Evolutionary conservation across 345 rosid species (phyloP).

Genomic region (Rhodomyrtus tomentosa): DNA sequence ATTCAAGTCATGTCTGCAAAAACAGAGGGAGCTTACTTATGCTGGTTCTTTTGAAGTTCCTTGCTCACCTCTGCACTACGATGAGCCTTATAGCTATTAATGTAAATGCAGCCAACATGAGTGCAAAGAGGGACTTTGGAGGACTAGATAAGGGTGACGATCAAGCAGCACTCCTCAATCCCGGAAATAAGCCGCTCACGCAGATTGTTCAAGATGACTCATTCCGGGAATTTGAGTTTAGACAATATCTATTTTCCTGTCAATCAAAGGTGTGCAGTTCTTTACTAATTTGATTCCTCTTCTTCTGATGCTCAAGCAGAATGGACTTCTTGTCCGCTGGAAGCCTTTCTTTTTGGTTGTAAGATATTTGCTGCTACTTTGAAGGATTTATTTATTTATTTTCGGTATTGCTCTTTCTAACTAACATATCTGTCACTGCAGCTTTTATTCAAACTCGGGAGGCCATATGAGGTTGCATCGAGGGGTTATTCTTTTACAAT

Average conservation of each 20-base stretch:
- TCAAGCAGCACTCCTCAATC: constrained; percentile 69
- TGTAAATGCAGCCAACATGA: constrained; percentile 46
- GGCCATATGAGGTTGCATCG: constrained; percentile 90
- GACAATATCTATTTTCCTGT: constrained; percentile 89
- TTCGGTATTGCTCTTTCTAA: not conserved
- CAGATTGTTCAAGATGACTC: constrained; percentile 90
- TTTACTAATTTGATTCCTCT: not conserved
- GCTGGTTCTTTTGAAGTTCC: not conserved
- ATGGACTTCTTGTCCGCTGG: not conserved
- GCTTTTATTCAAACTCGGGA: constrained; percentile 83
- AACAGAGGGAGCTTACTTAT: not conserved
- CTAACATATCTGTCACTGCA: constrained; percentile 15
- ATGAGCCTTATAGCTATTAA: not conserved
- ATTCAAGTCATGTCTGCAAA: not conserved
- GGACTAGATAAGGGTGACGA: constrained; percentile 85
- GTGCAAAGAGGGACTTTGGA: constrained; percentile 84
- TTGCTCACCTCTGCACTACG: not conserved
- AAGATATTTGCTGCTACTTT: not conserved
- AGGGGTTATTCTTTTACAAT: constrained; percentile 84
- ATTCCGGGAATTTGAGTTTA: constrained; percentile 87
- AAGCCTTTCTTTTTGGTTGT: not conserved
- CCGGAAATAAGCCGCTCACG: constrained; percentile 60
- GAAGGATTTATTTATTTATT: not conserved
- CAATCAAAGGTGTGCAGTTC: constrained; percentile 64
- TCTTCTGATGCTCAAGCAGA: not conserved